phyloP scores from a whole-genome alignment of 2,329 filamentous ascomycete species.

The Alternaria dauci region DNA sequence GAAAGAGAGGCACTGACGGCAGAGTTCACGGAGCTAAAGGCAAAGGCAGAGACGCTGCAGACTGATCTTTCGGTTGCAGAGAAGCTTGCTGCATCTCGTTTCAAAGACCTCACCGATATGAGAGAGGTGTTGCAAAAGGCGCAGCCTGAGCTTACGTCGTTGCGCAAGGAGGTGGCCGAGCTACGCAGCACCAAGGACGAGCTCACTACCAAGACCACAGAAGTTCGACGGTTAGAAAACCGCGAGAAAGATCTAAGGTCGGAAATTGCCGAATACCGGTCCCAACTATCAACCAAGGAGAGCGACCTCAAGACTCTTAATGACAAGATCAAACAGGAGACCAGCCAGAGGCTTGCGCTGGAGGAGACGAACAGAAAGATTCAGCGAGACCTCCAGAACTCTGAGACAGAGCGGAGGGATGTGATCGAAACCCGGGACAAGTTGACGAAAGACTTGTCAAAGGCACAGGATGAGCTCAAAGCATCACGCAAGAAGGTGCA shows the following conservation, averaged over 20 bases:
- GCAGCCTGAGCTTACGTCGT: conserved; percentile 81
- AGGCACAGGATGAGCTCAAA: conserved; percentile 74
- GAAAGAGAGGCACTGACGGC: conserved; percentile 65
- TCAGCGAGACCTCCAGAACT: conserved; percentile 78
- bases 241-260: conserved; percentile 81
- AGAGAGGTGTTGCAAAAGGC: conserved; percentile 82
- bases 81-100: conserved; percentile 84
- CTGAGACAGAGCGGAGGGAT: conserved; percentile 82
- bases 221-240: conserved; percentile 79
- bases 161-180: conserved; percentile 78
- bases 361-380: conserved; percentile 81
- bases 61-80: conserved; percentile 87
- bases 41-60: conserved; percentile 73
- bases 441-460: conserved; percentile 72
- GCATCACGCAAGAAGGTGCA: conserved; percentile 66
- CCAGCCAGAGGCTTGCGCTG: conserved; percentile 72
- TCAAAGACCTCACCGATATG: conserved; percentile 85
- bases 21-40: conserved; percentile 76
- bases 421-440: conserved; percentile 77
- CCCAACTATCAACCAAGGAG: conserved; percentile 76
- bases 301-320: conserved; percentile 78
- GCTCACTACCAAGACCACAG: conserved; percentile 67
- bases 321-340: conserved; percentile 80
- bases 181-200: conserved; percentile 81
- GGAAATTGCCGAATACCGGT: conserved; percentile 75